Evolutionary conservation across 148 eudicot genomes (phyloP).

Genomic region (Dianthus caryophyllus): DNA sequence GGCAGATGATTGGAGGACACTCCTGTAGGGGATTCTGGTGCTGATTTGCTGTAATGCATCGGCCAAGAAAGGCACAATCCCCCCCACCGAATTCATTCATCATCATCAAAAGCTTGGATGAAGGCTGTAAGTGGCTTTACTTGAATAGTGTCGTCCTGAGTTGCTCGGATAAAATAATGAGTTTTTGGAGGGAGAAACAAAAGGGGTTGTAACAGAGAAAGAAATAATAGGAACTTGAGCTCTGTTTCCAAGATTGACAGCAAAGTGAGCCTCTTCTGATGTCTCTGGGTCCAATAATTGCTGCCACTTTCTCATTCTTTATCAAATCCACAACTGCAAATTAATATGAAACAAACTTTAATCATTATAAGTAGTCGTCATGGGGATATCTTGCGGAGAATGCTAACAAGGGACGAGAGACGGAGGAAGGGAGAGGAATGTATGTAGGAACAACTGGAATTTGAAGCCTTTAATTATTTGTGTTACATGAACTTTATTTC

Average conservation of each 20-base stretch:
- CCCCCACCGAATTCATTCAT: conserved; percentile 43
- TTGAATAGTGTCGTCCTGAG: conserved; percentile 40
- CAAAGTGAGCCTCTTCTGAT: conserved; percentile 56
- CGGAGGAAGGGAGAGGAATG: no score
- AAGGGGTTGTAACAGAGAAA: conserved; percentile 49
- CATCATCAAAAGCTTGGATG: conserved; percentile 47
- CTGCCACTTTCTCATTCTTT: conserved; percentile 45
- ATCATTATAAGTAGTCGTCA: neutral
- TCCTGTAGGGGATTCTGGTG: conserved; percentile 32
- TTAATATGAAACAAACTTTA: neutral
- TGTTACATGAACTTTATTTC: no score
- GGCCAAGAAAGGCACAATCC: conserved; percentile 40
- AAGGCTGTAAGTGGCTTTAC: conserved; percentile 45
- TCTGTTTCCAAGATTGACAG: conserved; percentile 38
- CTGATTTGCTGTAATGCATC: conserved; percentile 31
- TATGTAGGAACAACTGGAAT: no score
- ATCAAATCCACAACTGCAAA: conserved; percentile 49
- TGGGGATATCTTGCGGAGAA: no score
- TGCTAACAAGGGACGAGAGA: no score
- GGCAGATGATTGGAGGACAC: conserved; percentile 38
- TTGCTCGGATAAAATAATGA: conserved; percentile 58
- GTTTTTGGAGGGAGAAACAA: conserved; percentile 36
- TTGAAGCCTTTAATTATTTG: no score
- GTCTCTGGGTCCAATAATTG: conserved; percentile 54
- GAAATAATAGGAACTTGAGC: conserved; percentile 57